Conservation (phyloP, 768 basidiomycete species). For the Tulasnella sp. region DNA sequence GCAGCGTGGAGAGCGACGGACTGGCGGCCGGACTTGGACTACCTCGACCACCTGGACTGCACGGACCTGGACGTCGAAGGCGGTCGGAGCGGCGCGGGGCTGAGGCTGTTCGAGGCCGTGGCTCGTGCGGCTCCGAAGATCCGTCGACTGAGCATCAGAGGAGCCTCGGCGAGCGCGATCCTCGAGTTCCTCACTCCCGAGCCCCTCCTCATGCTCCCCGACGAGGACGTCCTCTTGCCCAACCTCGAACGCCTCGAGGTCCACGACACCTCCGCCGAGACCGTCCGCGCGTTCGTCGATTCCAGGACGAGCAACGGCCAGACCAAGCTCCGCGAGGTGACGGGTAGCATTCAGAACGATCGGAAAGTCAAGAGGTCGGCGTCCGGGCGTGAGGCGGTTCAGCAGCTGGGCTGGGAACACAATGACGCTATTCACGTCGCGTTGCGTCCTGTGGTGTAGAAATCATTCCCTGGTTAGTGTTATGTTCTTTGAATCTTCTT, state of each 20-base stretch:
- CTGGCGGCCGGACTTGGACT: constrained; percentile 2
- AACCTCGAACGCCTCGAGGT: not conserved
- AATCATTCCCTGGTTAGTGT: not conserved
- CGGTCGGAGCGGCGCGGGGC: not conserved
- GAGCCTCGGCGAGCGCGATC: not conserved
- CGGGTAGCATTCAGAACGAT: constrained; percentile 4
- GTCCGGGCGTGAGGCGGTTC: constrained; percentile 1
- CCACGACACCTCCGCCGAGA: constrained; percentile 4
- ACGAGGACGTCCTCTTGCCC: constrained; percentile 5
- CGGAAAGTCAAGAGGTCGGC: not conserved
- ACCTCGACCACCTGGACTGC: not conserved
- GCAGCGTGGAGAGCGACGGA: no score
- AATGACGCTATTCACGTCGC: constrained; percentile 8
- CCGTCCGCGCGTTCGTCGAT: constrained; percentile 6
- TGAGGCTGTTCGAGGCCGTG: not conserved
- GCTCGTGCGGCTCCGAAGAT: not conserved
- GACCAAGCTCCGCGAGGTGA: constrained; percentile 6
- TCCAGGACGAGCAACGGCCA: not conserved
- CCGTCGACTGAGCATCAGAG: not conserved
- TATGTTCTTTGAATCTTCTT: not conserved
- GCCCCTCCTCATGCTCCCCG: constrained; percentile 8
- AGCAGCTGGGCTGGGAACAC: constrained; percentile 10
- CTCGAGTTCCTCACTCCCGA: constrained; percentile 9
- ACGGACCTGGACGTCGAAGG: not conserved
- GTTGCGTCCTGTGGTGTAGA: not conserved